Conservation (phyloP, 2,329 filamentous ascomycete genomes). For the Elsinoe arachidis region DNA sequence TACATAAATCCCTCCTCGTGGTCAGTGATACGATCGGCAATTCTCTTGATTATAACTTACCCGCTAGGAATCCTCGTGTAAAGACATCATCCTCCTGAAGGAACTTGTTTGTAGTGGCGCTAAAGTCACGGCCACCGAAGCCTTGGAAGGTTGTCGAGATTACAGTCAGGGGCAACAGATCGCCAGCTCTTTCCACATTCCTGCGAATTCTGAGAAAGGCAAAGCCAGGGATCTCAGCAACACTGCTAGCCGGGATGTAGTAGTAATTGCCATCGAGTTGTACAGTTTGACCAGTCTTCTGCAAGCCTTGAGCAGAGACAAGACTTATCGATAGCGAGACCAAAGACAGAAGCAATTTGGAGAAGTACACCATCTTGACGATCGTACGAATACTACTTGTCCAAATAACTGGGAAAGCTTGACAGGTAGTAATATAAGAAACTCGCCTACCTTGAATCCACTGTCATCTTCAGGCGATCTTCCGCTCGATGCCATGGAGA, state of each 20-base stretch:
- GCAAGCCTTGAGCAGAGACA: neutral
- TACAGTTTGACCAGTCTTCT: slow-evolving; percentile 32
- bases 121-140: slow-evolving; percentile 22
- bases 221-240: slow-evolving; percentile 25
- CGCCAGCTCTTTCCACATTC: slow-evolving; percentile 18
- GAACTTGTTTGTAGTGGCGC: slow-evolving; percentile 24
- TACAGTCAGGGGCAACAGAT: slow-evolving; percentile 34
- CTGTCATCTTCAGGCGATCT: neutral
- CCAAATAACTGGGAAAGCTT: neutral
- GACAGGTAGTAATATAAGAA: neutral
- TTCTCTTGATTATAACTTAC: slow-evolving; percentile 14
- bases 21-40: neutral
- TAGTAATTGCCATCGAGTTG: slow-evolving; percentile 32
- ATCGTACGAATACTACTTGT: neutral
- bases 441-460: neutral
- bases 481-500: neutral
- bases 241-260: slow-evolving; percentile 32
- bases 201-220: slow-evolving; percentile 14
- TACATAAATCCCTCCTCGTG: slow-evolving; percentile 13
- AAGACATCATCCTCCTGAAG: slow-evolving; percentile 34
- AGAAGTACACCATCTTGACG: neutral
- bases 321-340: neutral
- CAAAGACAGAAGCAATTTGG: neutral
- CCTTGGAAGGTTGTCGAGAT: slow-evolving; percentile 23
- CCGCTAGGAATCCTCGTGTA: slow-evolving; percentile 31